These are phyloP conservation scores for Melocanna baccifera DNA, from an alignment of 176 grass and related monocot genomes.

Conservation along the genomic window DNA sequence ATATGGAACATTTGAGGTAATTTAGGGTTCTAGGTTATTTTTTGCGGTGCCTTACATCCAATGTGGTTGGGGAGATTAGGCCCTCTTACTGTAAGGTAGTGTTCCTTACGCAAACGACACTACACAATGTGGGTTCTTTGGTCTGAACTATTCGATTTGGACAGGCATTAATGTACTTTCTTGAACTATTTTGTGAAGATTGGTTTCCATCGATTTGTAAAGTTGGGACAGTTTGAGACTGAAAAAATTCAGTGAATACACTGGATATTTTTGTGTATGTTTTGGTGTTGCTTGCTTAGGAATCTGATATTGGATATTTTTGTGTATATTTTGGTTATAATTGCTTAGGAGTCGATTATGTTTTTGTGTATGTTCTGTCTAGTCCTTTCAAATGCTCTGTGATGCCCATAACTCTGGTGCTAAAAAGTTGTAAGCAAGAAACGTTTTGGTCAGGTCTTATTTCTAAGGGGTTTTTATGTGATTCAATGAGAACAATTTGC, in stretches of 20 bases:
- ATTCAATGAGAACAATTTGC: neutral
- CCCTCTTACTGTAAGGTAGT: neutral
- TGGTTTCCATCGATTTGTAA: neutral
- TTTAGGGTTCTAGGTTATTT: conserved; percentile 9
- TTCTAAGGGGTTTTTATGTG: neutral
- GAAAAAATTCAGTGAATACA: neutral
- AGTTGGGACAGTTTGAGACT: neutral
- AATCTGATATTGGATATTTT: neutral
- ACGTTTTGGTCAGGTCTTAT: neutral
- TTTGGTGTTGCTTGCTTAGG: neutral
- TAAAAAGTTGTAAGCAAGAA: neutral
- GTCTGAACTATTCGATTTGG: neutral
- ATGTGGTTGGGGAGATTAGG: neutral
- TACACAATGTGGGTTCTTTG: neutral
- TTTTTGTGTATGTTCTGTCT: neutral
- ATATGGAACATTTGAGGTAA: neutral
- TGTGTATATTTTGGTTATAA: neutral
- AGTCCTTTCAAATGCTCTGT: neutral
- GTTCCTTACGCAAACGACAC: neutral
- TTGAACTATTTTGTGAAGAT: neutral
- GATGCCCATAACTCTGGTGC: neutral
- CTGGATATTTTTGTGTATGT: neutral
- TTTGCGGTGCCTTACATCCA: neutral
- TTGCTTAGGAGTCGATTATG: neutral
- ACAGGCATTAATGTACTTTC: neutral